Percentiles rank a stretch among this genome's conserved stretches.
Conservation (phyloP, 2,329 filamentous ascomycete genomes). For the Colletotrichum sp. region DNA sequence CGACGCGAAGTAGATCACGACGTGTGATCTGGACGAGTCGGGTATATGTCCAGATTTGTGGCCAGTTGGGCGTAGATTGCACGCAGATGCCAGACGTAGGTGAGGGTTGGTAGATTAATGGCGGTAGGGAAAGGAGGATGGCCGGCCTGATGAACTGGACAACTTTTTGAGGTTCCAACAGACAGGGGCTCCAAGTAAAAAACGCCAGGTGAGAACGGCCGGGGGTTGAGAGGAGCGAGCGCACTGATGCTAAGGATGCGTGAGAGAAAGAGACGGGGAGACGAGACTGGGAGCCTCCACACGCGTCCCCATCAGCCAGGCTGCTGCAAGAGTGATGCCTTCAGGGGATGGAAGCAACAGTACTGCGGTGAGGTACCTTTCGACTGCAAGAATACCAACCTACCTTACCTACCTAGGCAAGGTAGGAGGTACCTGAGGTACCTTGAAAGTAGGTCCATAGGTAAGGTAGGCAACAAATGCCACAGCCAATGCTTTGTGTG, state of each 20-base stretch:
- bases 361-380: neutral
- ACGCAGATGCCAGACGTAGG: conserved; percentile 4
- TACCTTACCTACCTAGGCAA: neutral
- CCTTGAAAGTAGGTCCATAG: neutral
- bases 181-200: conserved; percentile 17
- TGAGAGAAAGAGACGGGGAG: neutral
- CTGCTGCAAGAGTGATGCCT: neutral
- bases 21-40: neutral
- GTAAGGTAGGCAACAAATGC: neutral
- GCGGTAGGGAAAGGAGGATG: neutral
- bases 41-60: conserved; percentile 10
- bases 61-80: conserved; percentile 9
- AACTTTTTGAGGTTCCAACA: conserved; percentile 20
- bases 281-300: neutral
- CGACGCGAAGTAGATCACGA: neutral
- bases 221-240: conserved; percentile 5
- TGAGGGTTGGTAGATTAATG: neutral
- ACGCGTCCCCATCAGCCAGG: neutral
- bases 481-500: neutral
- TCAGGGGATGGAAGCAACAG: neutral
- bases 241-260: neutral
- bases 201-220: conserved; percentile 1
- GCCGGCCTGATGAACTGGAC: conserved; percentile 12
- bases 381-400: neutral
- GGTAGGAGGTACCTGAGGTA: neutral